Evolutionary conservation across 2,329 filamentous ascomycete genomes (phyloP), one percentile per base, ranked within the genome.

Genomic region (Pseudogymnoascus sp.): DNA sequence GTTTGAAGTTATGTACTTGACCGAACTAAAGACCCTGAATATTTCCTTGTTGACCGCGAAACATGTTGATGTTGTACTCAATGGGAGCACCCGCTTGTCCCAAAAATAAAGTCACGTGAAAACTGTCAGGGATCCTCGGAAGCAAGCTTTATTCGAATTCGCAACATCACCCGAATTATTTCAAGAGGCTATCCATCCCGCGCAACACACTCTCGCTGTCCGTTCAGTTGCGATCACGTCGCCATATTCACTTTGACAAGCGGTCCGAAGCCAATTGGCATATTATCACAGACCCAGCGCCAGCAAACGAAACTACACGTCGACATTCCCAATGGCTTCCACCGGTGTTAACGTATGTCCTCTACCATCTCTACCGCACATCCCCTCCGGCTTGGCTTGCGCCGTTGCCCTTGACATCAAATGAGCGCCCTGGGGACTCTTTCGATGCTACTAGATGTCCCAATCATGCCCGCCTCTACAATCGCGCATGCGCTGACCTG

Each of bases 291-390:
- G 59, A n/a, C 19, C 46, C n/a, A n/a, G 37, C 46, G 61, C 37
- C 61, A 59, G 6, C 61, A 46, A 46, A 50, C 61, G 61, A 62
- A 43, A 38, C 37, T 37, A 19, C 35, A 60, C 50, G 50, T 60
- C 59, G 22, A 60, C 33, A 61, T 64, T 63, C 61, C 60, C 64
- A 50, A 74, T 74, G 72, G 70, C 78, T 71, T 80, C 79, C 65
- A 77, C 78, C 67, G 79, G 80, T 66, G 77, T 82, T 66, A 82
- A 82, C 72, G 81, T 82, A 79, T 73, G 80, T 77, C 68, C 63
- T 65, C 64, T 59, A 24, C 66, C 50, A 14, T 67, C 66, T 66
- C 63, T 28, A 16, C 59, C 19, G 28, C 50, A 35, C 50, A 56
- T 56, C 28, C 50, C 50, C 10, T 16, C 11, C 4, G 8, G 46